These are phyloP conservation scores for Sindora glabra DNA, from an alignment of 306 rosid species.

Conservation along the genomic window DNA sequence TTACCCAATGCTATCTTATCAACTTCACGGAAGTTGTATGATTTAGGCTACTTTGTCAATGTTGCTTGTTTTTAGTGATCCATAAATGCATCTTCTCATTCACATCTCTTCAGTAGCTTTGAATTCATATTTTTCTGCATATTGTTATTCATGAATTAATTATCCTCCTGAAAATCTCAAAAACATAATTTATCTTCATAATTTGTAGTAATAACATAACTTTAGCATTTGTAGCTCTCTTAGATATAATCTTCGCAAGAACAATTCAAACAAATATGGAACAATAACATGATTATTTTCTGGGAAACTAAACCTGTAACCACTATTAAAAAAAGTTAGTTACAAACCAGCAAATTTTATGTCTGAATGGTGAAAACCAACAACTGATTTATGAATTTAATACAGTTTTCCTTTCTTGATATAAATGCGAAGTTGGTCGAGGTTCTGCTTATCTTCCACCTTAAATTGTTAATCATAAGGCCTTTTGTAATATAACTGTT, in stretches of 20 bases:
- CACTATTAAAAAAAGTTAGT: not conserved
- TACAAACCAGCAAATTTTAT: not conserved
- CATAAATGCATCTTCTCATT: not conserved
- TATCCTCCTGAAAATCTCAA: no score
- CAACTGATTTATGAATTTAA: not conserved
- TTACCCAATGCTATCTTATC: not conserved
- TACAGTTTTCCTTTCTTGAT: not conserved
- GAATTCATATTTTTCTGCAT: no score
- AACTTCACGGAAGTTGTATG: not conserved
- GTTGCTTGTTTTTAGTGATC: not conserved
- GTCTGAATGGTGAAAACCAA: not conserved
- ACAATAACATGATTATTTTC: not conserved
- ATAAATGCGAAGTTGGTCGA: no score
- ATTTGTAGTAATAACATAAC: no score
- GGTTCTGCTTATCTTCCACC: not conserved
- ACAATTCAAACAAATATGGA: no score
- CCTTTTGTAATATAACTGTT: not conserved
- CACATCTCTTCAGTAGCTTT: no score
- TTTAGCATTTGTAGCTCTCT: no score
- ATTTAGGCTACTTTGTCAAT: not conserved
- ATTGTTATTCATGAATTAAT: no score
- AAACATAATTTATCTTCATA: no score
- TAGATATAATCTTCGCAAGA: no score
- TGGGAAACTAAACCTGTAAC: no score
- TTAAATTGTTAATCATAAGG: not conserved